Evolutionary conservation across 1,139 yeast species (phyloP).

Genomic region (Suhomyces yuchorum): DNA sequence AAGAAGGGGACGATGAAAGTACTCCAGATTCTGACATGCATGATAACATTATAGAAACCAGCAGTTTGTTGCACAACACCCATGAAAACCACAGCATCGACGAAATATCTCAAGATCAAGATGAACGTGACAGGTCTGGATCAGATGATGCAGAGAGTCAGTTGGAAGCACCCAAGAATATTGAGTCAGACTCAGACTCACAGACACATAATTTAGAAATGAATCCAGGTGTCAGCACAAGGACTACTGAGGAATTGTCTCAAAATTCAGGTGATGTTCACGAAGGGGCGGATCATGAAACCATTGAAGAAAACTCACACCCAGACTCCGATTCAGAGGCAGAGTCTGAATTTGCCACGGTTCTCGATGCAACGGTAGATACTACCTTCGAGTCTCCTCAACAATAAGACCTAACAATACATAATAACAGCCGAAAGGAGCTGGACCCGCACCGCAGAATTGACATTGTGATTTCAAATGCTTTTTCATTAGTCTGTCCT

Average conservation of each 20-base stretch:
- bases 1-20: conserved; percentile 15
- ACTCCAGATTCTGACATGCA: background rate
- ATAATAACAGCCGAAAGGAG: background rate
- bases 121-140: background rate
- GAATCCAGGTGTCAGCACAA: background rate
- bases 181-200: background rate
- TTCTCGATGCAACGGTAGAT: background rate
- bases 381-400: background rate
- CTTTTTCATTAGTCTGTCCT: background rate
- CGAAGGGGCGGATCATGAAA: background rate
- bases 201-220: background rate
- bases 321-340: background rate
- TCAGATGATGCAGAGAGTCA: background rate
- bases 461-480: background rate
- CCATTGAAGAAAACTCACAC: background rate
- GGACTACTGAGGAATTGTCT: background rate
- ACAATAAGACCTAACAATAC: background rate
- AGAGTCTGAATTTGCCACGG: conserved; percentile 1
- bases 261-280: background rate
- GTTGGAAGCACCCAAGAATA: background rate
- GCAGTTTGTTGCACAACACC: conserved; percentile 2
- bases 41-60: conserved; percentile 5
- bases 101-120: background rate
- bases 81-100: background rate
- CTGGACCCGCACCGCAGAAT: background rate